Evolutionary conservation across 352 stramenopile species (phyloP), one percentile per base, ranked within the genome.

Genomic region (Elongisporangium anandrum): DNA sequence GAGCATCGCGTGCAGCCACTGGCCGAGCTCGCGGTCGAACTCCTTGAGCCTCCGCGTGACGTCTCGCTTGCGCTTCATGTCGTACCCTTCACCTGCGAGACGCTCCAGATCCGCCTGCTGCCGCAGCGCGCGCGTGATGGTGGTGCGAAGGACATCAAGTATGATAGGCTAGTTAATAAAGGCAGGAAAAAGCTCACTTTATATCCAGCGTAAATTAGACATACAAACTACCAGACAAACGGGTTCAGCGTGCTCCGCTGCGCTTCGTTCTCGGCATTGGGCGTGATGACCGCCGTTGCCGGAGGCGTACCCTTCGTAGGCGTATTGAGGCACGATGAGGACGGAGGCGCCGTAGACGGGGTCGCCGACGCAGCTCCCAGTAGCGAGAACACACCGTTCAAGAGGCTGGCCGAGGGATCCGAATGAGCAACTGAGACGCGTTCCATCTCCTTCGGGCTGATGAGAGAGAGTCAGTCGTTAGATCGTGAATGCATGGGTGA

Each of bases 361-460:
- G 34, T 2, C 0, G 68, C 24, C 6, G 64, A 57, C 1, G 34
- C 34, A 16, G 34, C 34, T 22, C 79, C 75, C 54, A 90, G 92
- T n/a, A 91, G 69, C 5, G 85, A 92, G 49, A 89, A 90, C 21
- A 94, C 80, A 24, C 82, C 76, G 22, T 82, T 81, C 8, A 94
- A 70, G 2, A 94, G 52, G 0, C 81, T 78, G 8, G 68, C 57
- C 39, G 57, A 64, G 24, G 61, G 54, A 52, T 69, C 65, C 51
- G 66, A 50, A 52, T 85, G 68, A n/a, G 66, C 72, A 13, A 79
- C 68, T 61, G 73, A 65, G 50, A 88, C 76, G 45, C 79, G 73
- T 45, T 82, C 68, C n/a, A 91, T 66, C 60, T 94, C 81, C 24
- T 80, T 64, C 5, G 81, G 80, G 52, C 73, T 45, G 13, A n/a